Evolutionary conservation across 2,329 filamentous ascomycete genomes (phyloP).

Genomic region (Pyrenophora seminiperda): DNA sequence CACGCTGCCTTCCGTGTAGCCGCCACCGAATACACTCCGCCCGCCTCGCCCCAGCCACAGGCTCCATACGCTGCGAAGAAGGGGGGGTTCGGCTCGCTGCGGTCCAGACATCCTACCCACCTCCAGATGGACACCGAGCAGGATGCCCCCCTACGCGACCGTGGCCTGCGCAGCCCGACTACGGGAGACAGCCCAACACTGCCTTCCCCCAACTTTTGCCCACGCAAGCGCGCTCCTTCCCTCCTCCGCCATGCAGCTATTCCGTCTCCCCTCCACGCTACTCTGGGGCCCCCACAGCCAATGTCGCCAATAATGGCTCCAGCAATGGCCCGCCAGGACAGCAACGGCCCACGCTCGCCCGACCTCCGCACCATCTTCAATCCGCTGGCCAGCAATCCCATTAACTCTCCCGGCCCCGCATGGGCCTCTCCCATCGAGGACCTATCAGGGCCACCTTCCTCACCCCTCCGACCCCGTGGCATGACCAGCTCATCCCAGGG

Average conservation of each 20-base stretch:
- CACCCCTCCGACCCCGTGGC: slow-evolving; percentile 37
- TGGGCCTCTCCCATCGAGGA: slow-evolving; percentile 37
- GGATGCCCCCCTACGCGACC: slow-evolving; percentile 31
- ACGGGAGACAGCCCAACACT: slow-evolving; percentile 40
- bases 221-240: slow-evolving; percentile 50
- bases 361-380: slow-evolving; percentile 44
- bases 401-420: slow-evolving; percentile 29
- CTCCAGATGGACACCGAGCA: slow-evolving; percentile 37
- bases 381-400: slow-evolving; percentile 44
- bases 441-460: slow-evolving; percentile 9
- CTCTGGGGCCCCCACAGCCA: slow-evolving; percentile 24
- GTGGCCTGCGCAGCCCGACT: slow-evolving; percentile 37
- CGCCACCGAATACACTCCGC: slow-evolving; percentile 40
- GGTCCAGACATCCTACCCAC: slow-evolving; percentile 32
- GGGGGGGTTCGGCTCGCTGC: slow-evolving; percentile 31
- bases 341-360: slow-evolving; percentile 34
- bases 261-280: slow-evolving; percentile 35
- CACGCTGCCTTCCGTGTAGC: slow-evolving; percentile 34
- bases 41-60: slow-evolving; percentile 38
- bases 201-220: slow-evolving; percentile 50
- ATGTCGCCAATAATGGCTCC: slow-evolving; percentile 37
- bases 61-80: slow-evolving; percentile 23
- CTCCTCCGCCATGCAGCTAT: slow-evolving; percentile 46
- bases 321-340: slow-evolving; percentile 31
- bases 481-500: slow-evolving; percentile 42